Evolutionary conservation across 2,329 filamentous ascomycete species (phyloP), one percentile per base, ranked within the genome.

Genomic region (Cryphonectria radicalis): DNA sequence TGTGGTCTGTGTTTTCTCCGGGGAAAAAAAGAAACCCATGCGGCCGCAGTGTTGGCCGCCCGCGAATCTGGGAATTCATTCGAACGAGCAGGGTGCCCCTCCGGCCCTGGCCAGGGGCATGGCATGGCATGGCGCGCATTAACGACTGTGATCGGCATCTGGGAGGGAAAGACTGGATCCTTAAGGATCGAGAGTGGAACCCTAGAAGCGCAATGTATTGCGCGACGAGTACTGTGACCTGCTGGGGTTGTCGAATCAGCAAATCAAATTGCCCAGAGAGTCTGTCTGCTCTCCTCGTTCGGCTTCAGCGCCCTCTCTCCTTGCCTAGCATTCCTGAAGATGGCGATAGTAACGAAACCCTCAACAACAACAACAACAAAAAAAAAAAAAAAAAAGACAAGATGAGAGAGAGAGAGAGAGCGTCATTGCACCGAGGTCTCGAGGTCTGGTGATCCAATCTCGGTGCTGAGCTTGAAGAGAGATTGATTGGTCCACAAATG

Each of bases 31-130:
- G 10, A 46, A 66, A 35, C 63, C 63, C 42, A 35, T 43, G 43
- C 25, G 43, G 63, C 17, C 63, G 63, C 63, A 66, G 42, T 22
- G 28, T 13, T 55, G 63, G 63, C 63, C 63, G 32, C 63, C 42
- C 63, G 63, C 25, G 63, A 50, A 66, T 66, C 28, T 66, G 42
- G 28, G 22, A 35, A n/a, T 10, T 19, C 37, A 25, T 28, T 43
- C 22, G 22, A 64, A 19, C 13, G 25, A 25, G 42, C 35, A 64
- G 7, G 40, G 22, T n/a, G n/a, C n/a, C n/a, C n/a, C n/a, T n/a
- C n/a, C n/a, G n/a, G n/a, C n/a, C n/a, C n/a, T n/a, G n/a, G n/a
- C n/a, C n/a, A 13, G 19, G 32, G 57, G 11, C 57, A 35, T 35
- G 17, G 25, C 25, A 17, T 40, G 22, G 59, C 59, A 62, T 62